Conservation (phyloP, 2,329 filamentous ascomycete species). For the Neocucurbitaria cava region DNA sequence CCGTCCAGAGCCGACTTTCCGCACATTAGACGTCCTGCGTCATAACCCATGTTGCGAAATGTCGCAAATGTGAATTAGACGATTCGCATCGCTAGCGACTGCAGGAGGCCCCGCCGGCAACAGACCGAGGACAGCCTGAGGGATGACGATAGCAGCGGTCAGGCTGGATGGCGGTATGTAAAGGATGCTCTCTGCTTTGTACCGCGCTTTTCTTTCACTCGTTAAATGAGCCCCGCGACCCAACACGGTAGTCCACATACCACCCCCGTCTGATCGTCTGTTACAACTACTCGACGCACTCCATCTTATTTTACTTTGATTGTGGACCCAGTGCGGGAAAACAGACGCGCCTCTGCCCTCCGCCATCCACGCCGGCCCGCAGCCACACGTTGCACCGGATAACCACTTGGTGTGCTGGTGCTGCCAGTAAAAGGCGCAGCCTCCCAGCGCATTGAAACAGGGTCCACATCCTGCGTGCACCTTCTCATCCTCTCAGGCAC, state of each 20-base stretch:
- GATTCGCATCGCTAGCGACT: constrained; percentile 14
- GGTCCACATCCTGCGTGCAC: constrained; percentile 34
- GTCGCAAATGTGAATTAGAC: constrained; percentile 8
- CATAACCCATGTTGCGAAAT: constrained; percentile 17
- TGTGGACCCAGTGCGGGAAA: constrained; percentile 28
- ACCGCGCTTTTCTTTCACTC: constrained; percentile 7
- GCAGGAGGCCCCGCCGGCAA: constrained; percentile 14
- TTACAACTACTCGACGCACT: constrained; percentile 23
- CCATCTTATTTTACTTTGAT: constrained; percentile 29
- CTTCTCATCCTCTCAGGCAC: constrained; percentile 30
- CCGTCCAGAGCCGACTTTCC: constrained; percentile 9
- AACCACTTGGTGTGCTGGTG: constrained; percentile 19
- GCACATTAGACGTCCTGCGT: constrained; percentile 17
- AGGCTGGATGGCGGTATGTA: constrained; percentile 9
- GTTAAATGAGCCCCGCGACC: constrained; percentile 11
- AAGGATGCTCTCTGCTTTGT: constrained; percentile 8
- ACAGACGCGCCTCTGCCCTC: constrained; percentile 18
- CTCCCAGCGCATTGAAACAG: constrained; percentile 31
- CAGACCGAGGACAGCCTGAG: constrained; percentile 21
- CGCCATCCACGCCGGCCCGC: constrained; percentile 33
- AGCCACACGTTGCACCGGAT: constrained; percentile 34
- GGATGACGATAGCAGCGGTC: constrained; percentile 28
- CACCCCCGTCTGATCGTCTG: neutral
- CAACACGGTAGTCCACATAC: constrained; percentile 5
- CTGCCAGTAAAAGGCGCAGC: constrained; percentile 22